phyloP scores from a whole-genome alignment of 2,329 filamentous ascomycete species.

The Thielaviopsis punctulata region DNA sequence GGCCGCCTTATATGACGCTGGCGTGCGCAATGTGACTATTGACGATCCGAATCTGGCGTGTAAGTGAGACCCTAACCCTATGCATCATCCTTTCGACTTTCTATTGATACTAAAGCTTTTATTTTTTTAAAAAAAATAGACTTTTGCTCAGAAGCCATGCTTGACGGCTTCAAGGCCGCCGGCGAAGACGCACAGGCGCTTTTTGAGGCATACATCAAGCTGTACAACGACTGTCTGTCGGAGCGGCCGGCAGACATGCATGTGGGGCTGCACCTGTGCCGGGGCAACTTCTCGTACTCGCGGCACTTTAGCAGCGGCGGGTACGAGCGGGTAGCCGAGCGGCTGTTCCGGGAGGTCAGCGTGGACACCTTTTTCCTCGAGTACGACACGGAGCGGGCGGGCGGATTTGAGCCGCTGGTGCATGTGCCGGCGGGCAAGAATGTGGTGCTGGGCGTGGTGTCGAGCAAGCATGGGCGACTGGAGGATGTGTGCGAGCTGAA shows the following conservation, averaged over 20 bases:
- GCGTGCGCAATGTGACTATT: slow-evolving; percentile 39
- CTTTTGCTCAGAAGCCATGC: slow-evolving; percentile 57
- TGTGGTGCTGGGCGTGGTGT: slow-evolving; percentile 47
- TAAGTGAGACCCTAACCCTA: not conserved
- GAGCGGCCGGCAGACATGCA: slow-evolving; percentile 53
- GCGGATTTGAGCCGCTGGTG: slow-evolving; percentile 48
- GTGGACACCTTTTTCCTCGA: slow-evolving; percentile 54
- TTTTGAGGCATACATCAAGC: slow-evolving; percentile 56
- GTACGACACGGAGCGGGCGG: slow-evolving; percentile 47
- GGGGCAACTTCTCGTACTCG: slow-evolving; percentile 48
- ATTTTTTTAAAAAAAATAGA: slow-evolving; percentile 26
- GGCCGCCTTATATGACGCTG: slow-evolving; percentile 35
- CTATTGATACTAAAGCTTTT: too few relatives aligned
- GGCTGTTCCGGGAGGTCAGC: slow-evolving; percentile 45
- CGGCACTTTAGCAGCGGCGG: slow-evolving; percentile 49
- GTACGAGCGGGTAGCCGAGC: slow-evolving; percentile 50
- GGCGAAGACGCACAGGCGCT: slow-evolving; percentile 45
- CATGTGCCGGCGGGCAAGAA: slow-evolving; percentile 42
- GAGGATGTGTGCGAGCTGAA: slow-evolving; percentile 50
- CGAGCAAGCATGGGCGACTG: slow-evolving; percentile 42
- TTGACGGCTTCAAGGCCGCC: slow-evolving; percentile 51
- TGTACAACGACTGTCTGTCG: slow-evolving; percentile 56
- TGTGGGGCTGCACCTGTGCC: slow-evolving; percentile 60
- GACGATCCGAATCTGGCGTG: slow-evolving; percentile 42
- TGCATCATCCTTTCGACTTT: too few relatives aligned